Base-by-base conservation (phyloP, 2,329 filamentous ascomycete species). In the Aspergillus novofumigatus region DNA sequence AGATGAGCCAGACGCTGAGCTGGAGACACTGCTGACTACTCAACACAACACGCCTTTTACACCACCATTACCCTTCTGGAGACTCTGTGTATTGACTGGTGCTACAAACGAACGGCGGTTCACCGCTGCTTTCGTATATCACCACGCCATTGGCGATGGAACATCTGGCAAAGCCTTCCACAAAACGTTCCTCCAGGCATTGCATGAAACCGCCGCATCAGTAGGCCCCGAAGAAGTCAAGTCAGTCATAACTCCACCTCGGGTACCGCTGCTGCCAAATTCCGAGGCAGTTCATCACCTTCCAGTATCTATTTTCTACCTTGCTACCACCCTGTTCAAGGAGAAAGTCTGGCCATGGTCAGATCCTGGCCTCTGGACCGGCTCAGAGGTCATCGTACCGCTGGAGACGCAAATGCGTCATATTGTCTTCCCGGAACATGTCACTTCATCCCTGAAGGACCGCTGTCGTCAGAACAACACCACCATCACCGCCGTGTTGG, bases 101-200 rank as follows among this genome's bases (percentile, higher is more conserved):
- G 42, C 62, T 14, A 61, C 58, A 8, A 55, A 65, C 32, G 20
- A 61, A 2, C 62, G 54, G 2, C 61, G 58, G 2, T 80, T 82
- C 57, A 78, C 76, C 0, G 76, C 73, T 1, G 66, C 65, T 2
- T 81, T 79, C 65, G 67, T 80, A 9, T 80, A 72, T 59, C 80
- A 82, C 55, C 80, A 81, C 66, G 76, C 74, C 2, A 68, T 81
- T 51, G 75, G 74, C 2, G 80, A 82, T 60, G 79, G 79, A 1
- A 66, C 65, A 8, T 79, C 77, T 0, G 77, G 75, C 0, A 71
- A 78, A 28, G 69, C 75, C 0, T 81, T 81, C 58, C 79, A 81
- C 54, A 62, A 68, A 8, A 67, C 71, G 0, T 77, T 82, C 41
- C 69, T 75, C 4, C 60, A 64, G 4, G 75, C 74, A 4, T 58